Conservation (phyloP, 805 yeast species). For the Saturnispora sekii region DNA sequence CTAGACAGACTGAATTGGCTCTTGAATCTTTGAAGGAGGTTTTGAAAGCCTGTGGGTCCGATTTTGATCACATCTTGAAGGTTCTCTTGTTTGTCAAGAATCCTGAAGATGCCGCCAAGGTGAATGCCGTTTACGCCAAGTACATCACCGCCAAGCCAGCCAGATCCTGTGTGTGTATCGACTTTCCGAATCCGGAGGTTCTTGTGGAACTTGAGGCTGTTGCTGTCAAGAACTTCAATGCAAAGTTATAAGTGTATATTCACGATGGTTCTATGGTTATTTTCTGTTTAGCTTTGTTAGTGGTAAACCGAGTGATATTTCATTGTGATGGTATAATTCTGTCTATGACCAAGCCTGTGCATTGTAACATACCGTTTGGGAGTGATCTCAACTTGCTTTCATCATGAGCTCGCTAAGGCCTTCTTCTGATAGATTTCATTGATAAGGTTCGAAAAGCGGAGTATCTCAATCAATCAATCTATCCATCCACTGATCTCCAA, state of each 20-base stretch:
- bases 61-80: slow-evolving; percentile 37
- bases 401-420: too few relatives aligned
- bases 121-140: slow-evolving; percentile 38
- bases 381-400: too few relatives aligned
- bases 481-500: too few relatives aligned
- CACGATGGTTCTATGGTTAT: too few relatives aligned
- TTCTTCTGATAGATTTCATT: too few relatives aligned
- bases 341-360: too few relatives aligned
- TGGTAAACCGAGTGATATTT: too few relatives aligned
- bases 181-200: slow-evolving; percentile 38
- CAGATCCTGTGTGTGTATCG: slow-evolving; percentile 42
- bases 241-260: slow-evolving; percentile 2
- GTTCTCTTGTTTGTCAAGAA: slow-evolving; percentile 40
- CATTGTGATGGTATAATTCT: too few relatives aligned
- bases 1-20: slow-evolving; percentile 38
- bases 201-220: slow-evolving; percentile 45
- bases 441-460: too few relatives aligned
- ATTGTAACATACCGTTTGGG: too few relatives aligned
- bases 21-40: slow-evolving; percentile 34
- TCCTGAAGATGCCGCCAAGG: slow-evolving; percentile 31
- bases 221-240: slow-evolving; percentile 22
- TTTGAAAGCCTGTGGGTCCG: slow-evolving; percentile 36
- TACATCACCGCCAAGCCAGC: slow-evolving; percentile 42
- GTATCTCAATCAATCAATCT: too few relatives aligned
- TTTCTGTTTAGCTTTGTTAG: too few relatives aligned